Evolutionary conservation across 805 yeast genomes (phyloP), one percentile per base, ranked within the genome.

Genomic region (Yarrowia yakushimensis): DNA sequence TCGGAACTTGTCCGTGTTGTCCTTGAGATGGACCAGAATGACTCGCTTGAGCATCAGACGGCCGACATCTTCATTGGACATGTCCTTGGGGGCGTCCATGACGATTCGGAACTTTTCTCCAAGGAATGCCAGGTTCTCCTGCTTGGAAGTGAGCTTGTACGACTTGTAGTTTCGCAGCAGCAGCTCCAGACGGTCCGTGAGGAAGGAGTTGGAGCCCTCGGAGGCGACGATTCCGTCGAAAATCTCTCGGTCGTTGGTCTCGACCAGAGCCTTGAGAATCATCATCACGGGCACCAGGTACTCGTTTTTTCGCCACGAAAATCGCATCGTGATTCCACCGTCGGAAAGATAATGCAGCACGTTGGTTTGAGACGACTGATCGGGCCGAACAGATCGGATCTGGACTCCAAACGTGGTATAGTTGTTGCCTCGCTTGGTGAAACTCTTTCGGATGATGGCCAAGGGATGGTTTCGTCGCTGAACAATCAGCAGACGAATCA

Each of bases 401-500:
- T 92, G 97, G 65, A 94, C 85, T 85, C 99, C 99, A 69, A 76
- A 94, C 65, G 85, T 85, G 41, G 97, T 79, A 77, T 94, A 94
- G 8, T 90, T 77, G 7, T 93, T 87, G 71, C 99, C 99, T 81
- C 99, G 87, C 77, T 91, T 91, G 57, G 86, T 87, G 72, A 93
- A 94, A 11, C 96, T 88, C 33, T 97, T 96, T 78, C 99, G 90
- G 64, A 91, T 87, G 70, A 94, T 85, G 12, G 98, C 98, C 97
- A 94, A 90, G 23, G 98, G 96, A 73, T 92, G 97, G 74, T 94
- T 94, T 76, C 99, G 84, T 75, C 98, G 86, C 77, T 93, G 99
- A 18, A 94, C 97, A 79, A 94, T 90, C 74, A 94, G 84, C 98
- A 94, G 90, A 78, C 99, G 89, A 70, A 94, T 85, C 70, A 94